Evolutionary conservation across 768 basidiomycete genomes (phyloP).

Genomic region (Xanthoconium stramineum): DNA sequence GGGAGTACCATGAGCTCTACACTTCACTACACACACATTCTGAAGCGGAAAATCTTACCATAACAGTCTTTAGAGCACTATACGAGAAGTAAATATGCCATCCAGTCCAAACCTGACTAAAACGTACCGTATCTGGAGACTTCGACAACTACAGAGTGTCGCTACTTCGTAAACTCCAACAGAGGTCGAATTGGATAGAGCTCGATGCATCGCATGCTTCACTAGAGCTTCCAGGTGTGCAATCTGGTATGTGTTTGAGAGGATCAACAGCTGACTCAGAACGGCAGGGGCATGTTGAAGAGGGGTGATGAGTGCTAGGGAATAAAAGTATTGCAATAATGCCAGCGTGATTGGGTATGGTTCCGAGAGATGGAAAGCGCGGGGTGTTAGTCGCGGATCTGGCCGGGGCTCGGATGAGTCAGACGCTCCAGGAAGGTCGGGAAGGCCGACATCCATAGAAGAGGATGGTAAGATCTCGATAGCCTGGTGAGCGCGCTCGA

Average conservation of each 20-base stretch:
- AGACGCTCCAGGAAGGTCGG: constrained; percentile 54
- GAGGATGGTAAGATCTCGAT: constrained; percentile 60
- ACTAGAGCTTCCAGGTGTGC: constrained; percentile 72
- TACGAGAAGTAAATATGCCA: constrained; percentile 9
- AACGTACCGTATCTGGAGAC: constrained; percentile 82
- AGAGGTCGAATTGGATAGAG: constrained; percentile 78
- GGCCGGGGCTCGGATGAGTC: constrained; percentile 51
- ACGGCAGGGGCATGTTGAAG: constrained; percentile 90
- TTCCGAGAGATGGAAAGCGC: constrained; percentile 79
- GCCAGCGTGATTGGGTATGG: constrained; percentile 88
- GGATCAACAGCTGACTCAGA: constrained; percentile 78
- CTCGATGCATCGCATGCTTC: constrained; percentile 93
- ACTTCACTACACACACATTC: background rate
- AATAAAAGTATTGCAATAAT: constrained; percentile 91
- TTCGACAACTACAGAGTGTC: constrained; percentile 83
- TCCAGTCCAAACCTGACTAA: constrained; percentile 7
- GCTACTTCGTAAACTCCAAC: constrained; percentile 95
- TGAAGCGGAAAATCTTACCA: constrained; percentile 46
- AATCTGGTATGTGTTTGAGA: constrained; percentile 81
- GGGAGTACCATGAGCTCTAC: constrained; percentile 13
- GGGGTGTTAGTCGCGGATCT: constrained; percentile 79
- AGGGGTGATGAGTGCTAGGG: constrained; percentile 80
- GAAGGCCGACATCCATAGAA: constrained; percentile 59
- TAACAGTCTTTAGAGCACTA: constrained; percentile 79
- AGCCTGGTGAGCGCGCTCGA: constrained; percentile 53